Evolutionary conservation across 495 filamentous ascomycete species (phyloP), one percentile per base, ranked within the genome.

Genomic region (Aspergillus steynii): DNA sequence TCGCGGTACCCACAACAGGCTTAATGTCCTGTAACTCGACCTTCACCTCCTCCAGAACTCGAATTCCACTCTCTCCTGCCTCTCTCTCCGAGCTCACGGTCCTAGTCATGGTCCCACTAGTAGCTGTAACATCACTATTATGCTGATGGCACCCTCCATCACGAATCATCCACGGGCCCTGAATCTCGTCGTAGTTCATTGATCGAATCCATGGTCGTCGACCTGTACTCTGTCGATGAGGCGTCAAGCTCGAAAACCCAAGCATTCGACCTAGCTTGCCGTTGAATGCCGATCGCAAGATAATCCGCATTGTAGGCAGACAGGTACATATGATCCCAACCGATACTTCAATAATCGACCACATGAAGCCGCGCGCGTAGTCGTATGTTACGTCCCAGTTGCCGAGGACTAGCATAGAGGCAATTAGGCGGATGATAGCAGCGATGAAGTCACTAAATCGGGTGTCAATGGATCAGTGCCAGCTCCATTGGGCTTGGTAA

Each of bases 311-410:
- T 5, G 74, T 76, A 20, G 68, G 61, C n/a, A 76, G 59, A 49
- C 74, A 76, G 5, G 74, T 70, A n/a, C 68, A 72, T 28, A 75
- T 29, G 7, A 74, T 68, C 3, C 68, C 74, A 3, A 65, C 62
- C 5, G 71, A 67, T 14, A 71, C 55, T 59, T 76, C 74, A 26
- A 73, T 65, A 9, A 66, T 71, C 31, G 68, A 69, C 73, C 73
- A 76, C 59, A 71, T 68, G 48, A 66, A 69, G 14, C 46, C 48
- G 26, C 27, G 34, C 20, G 55, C 29, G 10, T 56, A 56, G 55
- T n/a, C 60, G 65, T 65, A 71, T 4, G 68, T 73, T 42, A 65
- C 59, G 37, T 73, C 70, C 46, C 63, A 66, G 31, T 63, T 60
- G 15, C 64, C 59, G 27, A 70, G 55, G 54, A 65, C 61, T 55